These are phyloP conservation scores for Forsythia viridissima DNA, from an alignment of 257 asterid species.

Conservation along the genomic window DNA sequence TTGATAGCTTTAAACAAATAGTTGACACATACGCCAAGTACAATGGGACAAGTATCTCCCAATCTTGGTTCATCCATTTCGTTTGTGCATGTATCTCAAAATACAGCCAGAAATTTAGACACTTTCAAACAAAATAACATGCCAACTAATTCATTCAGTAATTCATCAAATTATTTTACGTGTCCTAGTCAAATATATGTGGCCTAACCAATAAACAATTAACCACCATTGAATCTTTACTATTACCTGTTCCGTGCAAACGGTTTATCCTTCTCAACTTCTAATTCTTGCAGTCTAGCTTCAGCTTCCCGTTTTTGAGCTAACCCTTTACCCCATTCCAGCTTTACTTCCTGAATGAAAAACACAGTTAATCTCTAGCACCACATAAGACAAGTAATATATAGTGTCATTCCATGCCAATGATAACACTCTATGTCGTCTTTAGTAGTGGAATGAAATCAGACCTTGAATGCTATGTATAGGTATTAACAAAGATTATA, in stretches of 20 bases:
- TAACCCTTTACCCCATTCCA: slow-evolving; percentile 96
- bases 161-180: not conserved
- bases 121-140: not conserved
- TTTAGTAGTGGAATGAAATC: not conserved
- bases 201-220: slow-evolving; percentile 2
- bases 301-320: slow-evolving; percentile 94
- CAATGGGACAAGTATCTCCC: not conserved
- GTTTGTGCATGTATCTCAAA: not conserved
- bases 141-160: not conserved
- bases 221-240: not conserved
- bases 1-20: too few species aligned
- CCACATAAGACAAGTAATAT: not conserved
- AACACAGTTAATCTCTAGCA: slow-evolving; percentile 11
- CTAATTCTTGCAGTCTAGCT: slow-evolving; percentile 66
- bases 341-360: slow-evolving; percentile 68
- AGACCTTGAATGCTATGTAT: not conserved
- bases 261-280: slow-evolving; percentile 87
- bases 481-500: not conserved
- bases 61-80: slow-evolving; percentile 6
- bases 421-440: not conserved
- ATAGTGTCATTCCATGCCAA: not conserved
- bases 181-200: not conserved
- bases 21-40: too few species aligned
- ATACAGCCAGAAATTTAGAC: slow-evolving; percentile 4
- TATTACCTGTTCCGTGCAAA: slow-evolving; percentile 86